phyloP scores from a whole-genome alignment of 352 stramenopile genomes.

The Globisporangium apiculatum region DNA sequence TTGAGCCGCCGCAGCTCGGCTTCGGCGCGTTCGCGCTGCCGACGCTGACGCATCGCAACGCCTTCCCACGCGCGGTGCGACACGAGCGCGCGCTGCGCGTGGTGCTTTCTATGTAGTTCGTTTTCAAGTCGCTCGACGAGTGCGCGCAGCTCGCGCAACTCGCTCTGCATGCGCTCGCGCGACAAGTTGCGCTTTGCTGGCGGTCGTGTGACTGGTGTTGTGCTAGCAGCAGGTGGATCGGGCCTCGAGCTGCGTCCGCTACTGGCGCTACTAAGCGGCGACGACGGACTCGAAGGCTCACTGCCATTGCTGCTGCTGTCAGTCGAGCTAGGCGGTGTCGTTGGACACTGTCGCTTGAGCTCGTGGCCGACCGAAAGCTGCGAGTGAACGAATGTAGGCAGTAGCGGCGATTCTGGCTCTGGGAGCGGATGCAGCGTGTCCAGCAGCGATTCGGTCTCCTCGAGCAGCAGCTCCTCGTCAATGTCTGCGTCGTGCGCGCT shows the following conservation, averaged over 20 bases:
- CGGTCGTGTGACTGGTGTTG: background rate
- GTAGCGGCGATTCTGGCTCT: too few species aligned
- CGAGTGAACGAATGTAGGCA: too few species aligned
- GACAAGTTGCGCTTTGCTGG: conserved; percentile 10
- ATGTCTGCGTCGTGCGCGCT: too few species aligned
- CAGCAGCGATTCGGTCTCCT: background rate
- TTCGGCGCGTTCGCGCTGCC: conserved; percentile 9
- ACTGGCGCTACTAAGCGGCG: too few species aligned
- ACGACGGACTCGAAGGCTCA: too few species aligned
- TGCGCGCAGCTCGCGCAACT: conserved; percentile 8
- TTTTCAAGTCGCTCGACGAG: conserved; percentile 9
- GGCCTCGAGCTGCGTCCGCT: too few species aligned
- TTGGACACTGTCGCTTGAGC: too few species aligned
- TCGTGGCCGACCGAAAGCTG: too few species aligned
- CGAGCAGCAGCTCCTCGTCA: background rate
- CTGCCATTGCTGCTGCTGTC: background rate
- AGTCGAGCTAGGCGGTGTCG: too few species aligned
- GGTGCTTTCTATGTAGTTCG: conserved; percentile 6
- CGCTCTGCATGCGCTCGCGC: conserved; percentile 10
- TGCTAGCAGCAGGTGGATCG: too few species aligned
- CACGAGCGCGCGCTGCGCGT: background rate
- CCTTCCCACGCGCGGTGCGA: conserved; percentile 2
- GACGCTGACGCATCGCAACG: conserved; percentile 10
- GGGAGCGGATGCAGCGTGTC: background rate
- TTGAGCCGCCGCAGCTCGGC: conserved; percentile 13